Base-by-base conservation (phyloP, 305 asterid genomes). In the Fraxinus paxiana region DNA sequence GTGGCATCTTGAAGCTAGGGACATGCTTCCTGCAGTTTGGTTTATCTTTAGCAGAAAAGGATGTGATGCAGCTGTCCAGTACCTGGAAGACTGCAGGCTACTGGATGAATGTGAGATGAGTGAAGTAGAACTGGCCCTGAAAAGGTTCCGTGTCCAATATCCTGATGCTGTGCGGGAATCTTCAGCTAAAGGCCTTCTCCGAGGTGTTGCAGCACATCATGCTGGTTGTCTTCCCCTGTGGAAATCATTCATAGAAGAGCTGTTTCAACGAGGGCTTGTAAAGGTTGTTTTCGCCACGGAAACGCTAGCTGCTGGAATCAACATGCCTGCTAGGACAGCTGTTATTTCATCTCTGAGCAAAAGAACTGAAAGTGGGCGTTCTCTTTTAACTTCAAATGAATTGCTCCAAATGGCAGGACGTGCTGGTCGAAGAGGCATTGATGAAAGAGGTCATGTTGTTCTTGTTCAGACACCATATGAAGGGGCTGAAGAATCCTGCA, bases 311-410 rank as follows among this genome's bases (percentile, higher is more conserved):
- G 99, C 99, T 85, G 99, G 99, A 81, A 94, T 96, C 80, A 96
- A 96, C 91, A 96, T 96, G 99, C 99, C 99, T 80, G 99, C 99
- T 24, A 88, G 99, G 88, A 94, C 99, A 86, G 97, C 99, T 76
- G 94, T 96, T 79, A 90, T 96, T 87, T 94, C 99, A 78, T 88
- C 97, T 84, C 95, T 96, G 86, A 92, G 94, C 94, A 96, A 94
- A 90, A 91, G 97, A 88, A 90, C 87, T 73, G 98, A 94, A 73
- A 94, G 93, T 89, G 98, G 98, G 9, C 97, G 92, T 81, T 86
- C 92, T 18, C 91, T 89, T 41, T 87, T 96, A 79, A 93, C 85
- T 83, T 89, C 99, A 79, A 96, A 96, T 77, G 98, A 94, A 75
- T 89, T 96, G 87, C 92, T 96, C 76, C 99, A 96, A 88, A 96